Base-by-base conservation (phyloP, 257 asterid genomes). In the Avicennia marina region DNA sequence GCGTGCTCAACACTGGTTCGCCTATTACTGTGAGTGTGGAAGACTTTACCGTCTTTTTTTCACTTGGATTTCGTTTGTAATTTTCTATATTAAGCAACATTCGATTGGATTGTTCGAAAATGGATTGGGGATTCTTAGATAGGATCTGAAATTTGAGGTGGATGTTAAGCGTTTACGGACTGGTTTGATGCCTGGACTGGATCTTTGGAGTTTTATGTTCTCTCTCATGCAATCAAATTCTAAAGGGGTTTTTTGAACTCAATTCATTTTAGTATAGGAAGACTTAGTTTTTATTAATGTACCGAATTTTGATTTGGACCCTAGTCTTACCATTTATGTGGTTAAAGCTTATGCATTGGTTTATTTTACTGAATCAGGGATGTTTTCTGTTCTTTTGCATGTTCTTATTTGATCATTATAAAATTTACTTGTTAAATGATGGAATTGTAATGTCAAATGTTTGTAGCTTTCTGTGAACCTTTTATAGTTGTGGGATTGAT, bases 1-100 rank as follows among this genome's bases (percentile, higher is more conserved):
- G 75, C 34, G 98, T 89, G 60, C 94, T 86, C 47, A 89, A 89
- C 69, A 89, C 97, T 7, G 97, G 97, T 2, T 89, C 97, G 1
- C 97, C 97, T 0, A 86, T 89, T 60, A 86, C 89, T 64, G 97
- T 89, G 80, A 82, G 91, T 54, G 21, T 31, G 33, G 43, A 19
- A 19, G 47, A 16, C 7, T 46, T 44, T 6, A 0, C 47, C 11
- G 16, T 54, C 31, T 9, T 16, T 16, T 55, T 36, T 27, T 4
- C 39, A 11, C 38, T 58, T 36, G 1, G 60, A 71, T 45, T 64
- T 59, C 2, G 10, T 54, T 61, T 13, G 31, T 25, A 4, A 10
- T 20, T 34, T 50, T 36, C 19, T 15, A 31, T 44, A 6, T 51
- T 9, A 2, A 27, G 18, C 15, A 24, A 47, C 24, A 7, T 18